A percentile compares a stretch with the other conserved stretches of the same genome.
Conservation (phyloP, 805 yeast genomes). For the Yarrowia sp. region DNA sequence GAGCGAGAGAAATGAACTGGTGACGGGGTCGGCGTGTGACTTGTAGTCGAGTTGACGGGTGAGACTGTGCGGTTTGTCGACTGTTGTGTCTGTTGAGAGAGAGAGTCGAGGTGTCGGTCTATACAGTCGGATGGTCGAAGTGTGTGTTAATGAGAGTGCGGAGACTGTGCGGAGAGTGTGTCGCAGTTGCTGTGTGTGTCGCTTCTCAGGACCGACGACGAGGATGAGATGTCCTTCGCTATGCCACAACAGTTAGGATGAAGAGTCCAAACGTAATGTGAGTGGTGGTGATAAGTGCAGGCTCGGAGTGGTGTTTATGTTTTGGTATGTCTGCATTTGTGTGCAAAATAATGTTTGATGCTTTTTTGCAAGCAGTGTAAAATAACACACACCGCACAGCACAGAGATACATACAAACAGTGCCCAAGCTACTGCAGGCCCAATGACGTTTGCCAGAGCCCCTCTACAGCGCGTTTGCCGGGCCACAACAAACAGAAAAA, state of each 20-base stretch:
- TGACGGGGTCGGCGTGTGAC: too few relatives aligned
- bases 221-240: background rate
- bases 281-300: conserved; percentile 25
- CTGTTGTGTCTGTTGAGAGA: background rate
- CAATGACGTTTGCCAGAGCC: too few relatives aligned
- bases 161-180: background rate
- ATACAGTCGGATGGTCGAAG: background rate
- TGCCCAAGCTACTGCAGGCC: background rate
- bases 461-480: background rate
- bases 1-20: background rate
- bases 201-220: background rate
- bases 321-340: conserved; percentile 27
- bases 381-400: conserved; percentile 7
- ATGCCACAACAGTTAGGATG: conserved; percentile 17
- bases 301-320: conserved; percentile 25
- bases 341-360: conserved; percentile 24
- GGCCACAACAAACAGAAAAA: background rate
- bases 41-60: too few relatives aligned
- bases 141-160: background rate
- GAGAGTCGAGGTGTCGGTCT: background rate
- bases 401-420: background rate
- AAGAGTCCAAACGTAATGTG: conserved; percentile 21
- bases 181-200: background rate
- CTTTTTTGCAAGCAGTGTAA: conserved; percentile 16
- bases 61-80: background rate